Evolutionary conservation across 768 basidiomycete species (phyloP).

Genomic region (Amanita exitialis): DNA sequence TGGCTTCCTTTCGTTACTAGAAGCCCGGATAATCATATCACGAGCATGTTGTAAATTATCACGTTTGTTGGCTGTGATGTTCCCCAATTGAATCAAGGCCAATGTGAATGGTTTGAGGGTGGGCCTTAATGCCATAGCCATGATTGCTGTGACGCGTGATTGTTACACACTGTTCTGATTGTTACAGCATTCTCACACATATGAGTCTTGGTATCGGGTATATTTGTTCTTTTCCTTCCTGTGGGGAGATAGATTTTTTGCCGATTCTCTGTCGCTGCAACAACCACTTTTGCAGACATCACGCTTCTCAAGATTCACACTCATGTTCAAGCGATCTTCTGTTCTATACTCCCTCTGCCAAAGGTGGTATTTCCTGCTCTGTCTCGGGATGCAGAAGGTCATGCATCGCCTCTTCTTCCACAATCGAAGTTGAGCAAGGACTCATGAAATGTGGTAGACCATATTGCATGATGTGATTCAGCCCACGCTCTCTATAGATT

Average conservation of each 20-base stretch:
- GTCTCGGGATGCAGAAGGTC: conserved; percentile 41
- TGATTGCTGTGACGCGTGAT: no score
- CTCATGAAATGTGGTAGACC: not conserved
- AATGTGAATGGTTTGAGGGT: conserved; percentile 67
- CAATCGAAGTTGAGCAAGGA: not conserved
- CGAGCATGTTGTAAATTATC: conserved; percentile 78
- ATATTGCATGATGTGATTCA: not conserved
- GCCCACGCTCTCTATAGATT: not conserved
- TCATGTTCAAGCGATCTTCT: conserved; percentile 27
- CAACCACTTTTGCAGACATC: conserved; percentile 50
- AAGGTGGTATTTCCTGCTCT: conserved; percentile 33
- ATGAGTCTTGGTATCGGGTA: conserved; percentile 39
- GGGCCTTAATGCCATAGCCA: not conserved
- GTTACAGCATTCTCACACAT: not conserved
- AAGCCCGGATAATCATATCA: conserved; percentile 67
- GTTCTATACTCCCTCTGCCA: not conserved
- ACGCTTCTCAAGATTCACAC: conserved; percentile 53
- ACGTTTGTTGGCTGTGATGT: conserved; percentile 56
- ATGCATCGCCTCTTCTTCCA: conserved; percentile 31
- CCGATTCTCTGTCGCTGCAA: conserved; percentile 65
- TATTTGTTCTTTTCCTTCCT: conserved; percentile 51
- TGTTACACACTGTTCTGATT: no score
- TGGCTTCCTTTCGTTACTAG: conserved; percentile 40
- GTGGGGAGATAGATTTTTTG: conserved; percentile 62
- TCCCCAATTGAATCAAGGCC: conserved; percentile 86